Conservation (phyloP, 257 asterid genomes). For the Henckelia pumila region DNA sequence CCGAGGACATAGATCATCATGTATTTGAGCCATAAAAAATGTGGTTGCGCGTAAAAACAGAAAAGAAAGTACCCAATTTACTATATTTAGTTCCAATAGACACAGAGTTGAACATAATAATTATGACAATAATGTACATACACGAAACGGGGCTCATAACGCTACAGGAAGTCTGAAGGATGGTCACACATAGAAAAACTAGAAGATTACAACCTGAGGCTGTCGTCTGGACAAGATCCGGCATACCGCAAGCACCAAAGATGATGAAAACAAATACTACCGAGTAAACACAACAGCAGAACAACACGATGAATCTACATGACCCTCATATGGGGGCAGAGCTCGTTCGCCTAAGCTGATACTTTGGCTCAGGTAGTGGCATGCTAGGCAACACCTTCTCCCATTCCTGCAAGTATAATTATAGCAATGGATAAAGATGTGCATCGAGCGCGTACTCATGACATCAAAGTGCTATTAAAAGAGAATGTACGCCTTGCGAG, state of each 20-base stretch:
- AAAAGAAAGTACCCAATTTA: constrained; percentile 12
- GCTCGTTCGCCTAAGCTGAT: constrained; percentile 50
- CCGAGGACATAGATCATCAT: too few species aligned
- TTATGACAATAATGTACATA: constrained; percentile 37
- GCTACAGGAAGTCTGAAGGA: constrained; percentile 14
- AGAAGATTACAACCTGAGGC: constrained; percentile 11
- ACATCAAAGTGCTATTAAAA: neutral
- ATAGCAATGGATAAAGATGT: neutral
- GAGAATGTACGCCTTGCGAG: too few species aligned
- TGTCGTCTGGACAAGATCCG: constrained; percentile 23
- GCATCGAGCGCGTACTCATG: neutral
- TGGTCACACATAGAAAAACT: constrained; percentile 14
- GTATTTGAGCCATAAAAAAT: neutral
- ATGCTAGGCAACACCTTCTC: constrained; percentile 38
- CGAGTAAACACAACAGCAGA: constrained; percentile 6
- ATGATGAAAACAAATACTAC: constrained; percentile 22
- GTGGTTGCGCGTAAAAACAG: neutral
- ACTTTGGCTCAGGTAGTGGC: constrained; percentile 47
- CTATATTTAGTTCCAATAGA: constrained; percentile 22
- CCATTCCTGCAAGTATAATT: constrained; percentile 37
- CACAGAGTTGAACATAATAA: constrained; percentile 8
- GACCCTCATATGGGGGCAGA: constrained; percentile 44
- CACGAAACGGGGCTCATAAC: constrained; percentile 23
- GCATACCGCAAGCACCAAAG: constrained; percentile 3
- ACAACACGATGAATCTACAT: constrained; percentile 20